Conservation (phyloP, 495 filamentous ascomycete species). For the Penicillium flavigenum region DNA sequence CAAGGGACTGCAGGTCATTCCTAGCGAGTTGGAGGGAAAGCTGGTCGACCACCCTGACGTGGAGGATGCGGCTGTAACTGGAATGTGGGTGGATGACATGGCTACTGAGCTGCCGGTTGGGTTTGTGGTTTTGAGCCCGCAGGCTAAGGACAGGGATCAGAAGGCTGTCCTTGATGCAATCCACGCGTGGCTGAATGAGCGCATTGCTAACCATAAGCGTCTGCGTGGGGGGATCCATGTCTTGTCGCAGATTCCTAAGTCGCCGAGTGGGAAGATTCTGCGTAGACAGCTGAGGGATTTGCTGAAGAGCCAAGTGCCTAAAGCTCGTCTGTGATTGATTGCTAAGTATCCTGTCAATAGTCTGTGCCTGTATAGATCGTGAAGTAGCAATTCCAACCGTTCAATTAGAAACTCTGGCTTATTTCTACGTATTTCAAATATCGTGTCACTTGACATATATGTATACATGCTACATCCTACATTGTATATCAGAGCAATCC, state of each 20-base stretch:
- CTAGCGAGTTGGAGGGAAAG: conserved; percentile 73
- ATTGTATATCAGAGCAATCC: neutral
- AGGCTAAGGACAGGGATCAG: conserved; percentile 32
- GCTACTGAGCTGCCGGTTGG: conserved; percentile 73
- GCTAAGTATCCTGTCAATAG: neutral
- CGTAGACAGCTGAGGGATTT: conserved; percentile 57
- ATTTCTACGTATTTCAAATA: neutral
- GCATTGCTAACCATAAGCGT: conserved; percentile 64
- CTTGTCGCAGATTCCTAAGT: conserved; percentile 73
- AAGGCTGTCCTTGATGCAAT: conserved; percentile 31
- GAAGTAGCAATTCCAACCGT: conserved; percentile 3
- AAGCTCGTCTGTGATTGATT: conserved; percentile 16
- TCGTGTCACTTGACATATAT: neutral
- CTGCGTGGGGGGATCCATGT: conserved; percentile 74
- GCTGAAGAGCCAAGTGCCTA: conserved; percentile 23
- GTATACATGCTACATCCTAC: neutral
- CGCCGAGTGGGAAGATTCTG: conserved; percentile 75
- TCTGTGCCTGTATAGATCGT: neutral
- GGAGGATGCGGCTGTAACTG: conserved; percentile 72
- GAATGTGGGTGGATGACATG: conserved; percentile 56
- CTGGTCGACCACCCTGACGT: conserved; percentile 64
- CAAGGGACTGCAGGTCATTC: conserved; percentile 73
- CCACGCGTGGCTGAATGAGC: conserved; percentile 44
- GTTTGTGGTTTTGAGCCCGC: conserved; percentile 58
- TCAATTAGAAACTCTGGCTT: neutral